Percentiles rank a stretch among this genome's conserved stretches.
Conservation (phyloP, 108 stramenopile genomes). For the Mayamaea pseudoterrestris region DNA sequence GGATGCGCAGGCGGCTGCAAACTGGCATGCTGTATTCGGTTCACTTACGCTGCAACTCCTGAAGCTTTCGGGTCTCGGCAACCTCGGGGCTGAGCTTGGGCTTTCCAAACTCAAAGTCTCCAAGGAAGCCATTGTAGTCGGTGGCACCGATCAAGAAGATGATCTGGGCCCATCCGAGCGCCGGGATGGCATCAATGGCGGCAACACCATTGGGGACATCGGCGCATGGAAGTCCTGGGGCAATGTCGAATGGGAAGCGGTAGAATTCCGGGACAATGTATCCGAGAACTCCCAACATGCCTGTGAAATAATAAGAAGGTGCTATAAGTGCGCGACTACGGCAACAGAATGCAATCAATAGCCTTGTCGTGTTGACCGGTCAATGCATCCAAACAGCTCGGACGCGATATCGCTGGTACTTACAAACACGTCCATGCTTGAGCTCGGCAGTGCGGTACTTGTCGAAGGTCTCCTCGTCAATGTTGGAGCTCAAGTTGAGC, state of each 20-base stretch:
- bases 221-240: constrained; percentile 48
- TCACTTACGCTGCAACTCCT: background rate
- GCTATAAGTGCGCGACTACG: no score
- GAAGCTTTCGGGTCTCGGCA: background rate
- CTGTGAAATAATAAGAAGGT: no score
- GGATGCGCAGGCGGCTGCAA: no score
- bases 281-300: constrained; percentile 62
- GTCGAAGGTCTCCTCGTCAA: constrained; percentile 29
- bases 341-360: no score
- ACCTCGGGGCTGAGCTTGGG: constrained; percentile 21
- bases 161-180: constrained; percentile 64
- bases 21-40: no score
- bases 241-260: constrained; percentile 33
- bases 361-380: no score
- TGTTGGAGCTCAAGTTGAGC: background rate
- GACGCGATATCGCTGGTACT: no score
- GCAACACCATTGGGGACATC: constrained; percentile 72
- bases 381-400: no score
- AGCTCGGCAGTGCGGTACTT: constrained; percentile 59
- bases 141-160: constrained; percentile 64
- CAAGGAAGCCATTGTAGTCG: constrained; percentile 44
- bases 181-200: constrained; percentile 57
- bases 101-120: constrained; percentile 35
- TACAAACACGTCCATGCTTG: constrained; percentile 70
- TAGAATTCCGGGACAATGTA: constrained; percentile 22